Evolutionary conservation across 139 green algal genomes (phyloP), one percentile per base, ranked within the genome.

Genomic region (Chlorella sp.): DNA sequence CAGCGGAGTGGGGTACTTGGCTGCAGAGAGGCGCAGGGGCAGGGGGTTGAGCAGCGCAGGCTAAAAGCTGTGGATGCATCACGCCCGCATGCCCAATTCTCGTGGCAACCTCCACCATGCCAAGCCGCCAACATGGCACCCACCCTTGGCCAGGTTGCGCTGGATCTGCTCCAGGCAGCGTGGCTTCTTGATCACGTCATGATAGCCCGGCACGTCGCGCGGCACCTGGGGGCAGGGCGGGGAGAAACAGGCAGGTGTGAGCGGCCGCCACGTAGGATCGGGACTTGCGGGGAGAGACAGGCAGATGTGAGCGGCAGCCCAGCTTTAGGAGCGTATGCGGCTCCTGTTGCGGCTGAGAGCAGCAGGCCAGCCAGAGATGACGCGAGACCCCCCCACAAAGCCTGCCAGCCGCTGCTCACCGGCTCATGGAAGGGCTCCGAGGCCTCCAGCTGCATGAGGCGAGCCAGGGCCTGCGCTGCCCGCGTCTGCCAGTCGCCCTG

Each of bases 151-250:
- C 51, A 60, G 82, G 58, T 84, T 81, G 51, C 41, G 41, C 34
- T 62, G 58, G 62, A 92, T 87, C 4, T 87, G 86, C 56, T 84
- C 84, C 65, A 92, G 81, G 78, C 91, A 89, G 88, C 91, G 89
- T 56, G 89, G 89, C n/a, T 76, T 62, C 34, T 80, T 51, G 40
- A 89, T 86, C 22, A 86, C 76, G 36, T 89, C 83, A 40, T 86
- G 56, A 69, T 89, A 90, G 41, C 65, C 46, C 9, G 46, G 80
- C 44, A 82, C 76, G 34, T 82, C 76, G n/a, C 76, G 76, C 30
- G 76, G 76, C 76, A 82, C 76, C 76, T 82, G 76, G 28, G 20
- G 38, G 69, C 1, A 40, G 13, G 5, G 46, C 41, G 32, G 41
- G 3, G 46, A 32, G n/a, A n/a, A 73, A 24, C 36, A 48, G 36